Evolutionary conservation across 129 eudicot species (phyloP), one percentile per base, ranked within the genome.

Genomic region (Apium graveolens): DNA sequence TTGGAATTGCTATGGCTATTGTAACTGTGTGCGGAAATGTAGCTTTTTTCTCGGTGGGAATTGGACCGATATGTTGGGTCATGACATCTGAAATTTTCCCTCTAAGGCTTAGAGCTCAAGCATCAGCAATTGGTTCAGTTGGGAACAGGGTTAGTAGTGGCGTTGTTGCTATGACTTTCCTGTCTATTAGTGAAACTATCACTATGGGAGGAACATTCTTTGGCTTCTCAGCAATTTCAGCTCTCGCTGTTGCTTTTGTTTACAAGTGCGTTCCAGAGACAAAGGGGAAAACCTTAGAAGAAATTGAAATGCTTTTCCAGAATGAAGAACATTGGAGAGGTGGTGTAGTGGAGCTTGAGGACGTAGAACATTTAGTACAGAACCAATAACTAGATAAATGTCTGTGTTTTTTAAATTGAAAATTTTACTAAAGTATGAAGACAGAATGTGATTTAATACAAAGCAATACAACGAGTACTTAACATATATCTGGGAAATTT

Each of bases 11-110:
- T 20, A 35, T 92, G 81, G 83, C 91, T 31, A 76, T 92, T 48
- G 70, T 92, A 24, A 76, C 84, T 5, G 87, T 92, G 39, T 89
- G 97, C 32, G 92, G 88, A 7, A 88, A 89, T 45, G 97, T 89
- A 16, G 97, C 95, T 6, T 92, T 89, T 82, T 92, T 92, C 68
- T 92, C 92, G 1, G 83, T 89, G 7, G 97, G 97, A 0, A 85
- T 89, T 1, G 97, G 97, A 12, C 97, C 95, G 27, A 81, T 92
- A 43, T 92, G 97, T 55, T 90, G 91, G 89, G 95, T 92, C 66
- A 29, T 92, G 78, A 86, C 95, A 44, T 87, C 92, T 0, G 97
- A 92, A 79, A 89, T 92, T 2, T 89, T 84, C 49, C 97, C 97
- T 14, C 42, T 89, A 27, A 72, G 91, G 86, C 80, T 92, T 69